Conservation (phyloP, 805 yeast species). For the Clavispora asparagi region DNA sequence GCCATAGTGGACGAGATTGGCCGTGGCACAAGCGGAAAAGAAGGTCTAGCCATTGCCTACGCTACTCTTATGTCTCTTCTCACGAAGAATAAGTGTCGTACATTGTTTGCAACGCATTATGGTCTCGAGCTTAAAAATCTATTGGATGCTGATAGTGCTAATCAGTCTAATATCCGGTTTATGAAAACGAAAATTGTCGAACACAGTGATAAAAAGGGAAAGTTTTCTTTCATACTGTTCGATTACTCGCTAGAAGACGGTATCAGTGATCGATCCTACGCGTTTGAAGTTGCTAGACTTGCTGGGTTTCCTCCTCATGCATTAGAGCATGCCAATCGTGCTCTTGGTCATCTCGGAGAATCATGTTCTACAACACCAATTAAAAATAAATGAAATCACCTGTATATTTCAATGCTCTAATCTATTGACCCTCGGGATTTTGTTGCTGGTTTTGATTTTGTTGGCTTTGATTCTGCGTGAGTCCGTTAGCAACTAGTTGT, state of each 20-base stretch:
- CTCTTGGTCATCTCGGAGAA: constrained; percentile 12
- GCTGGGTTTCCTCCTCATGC: constrained; percentile 75
- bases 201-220: constrained; percentile 7
- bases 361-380: neutral
- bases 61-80: constrained; percentile 61
- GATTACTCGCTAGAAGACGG: constrained; percentile 63
- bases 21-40: constrained; percentile 60
- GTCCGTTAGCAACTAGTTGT: constrained; percentile 13
- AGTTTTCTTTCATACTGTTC: constrained; percentile 27
- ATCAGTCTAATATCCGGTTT: constrained; percentile 22
- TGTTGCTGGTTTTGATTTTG: neutral
- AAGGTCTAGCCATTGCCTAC: constrained; percentile 82
- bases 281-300: constrained; percentile 65
- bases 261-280: constrained; percentile 70
- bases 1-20: constrained; percentile 36
- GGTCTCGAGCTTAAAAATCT: constrained; percentile 38
- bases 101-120: constrained; percentile 89
- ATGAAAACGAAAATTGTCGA: constrained; percentile 29
- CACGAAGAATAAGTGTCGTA: constrained; percentile 53
- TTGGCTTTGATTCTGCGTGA: constrained; percentile 1
- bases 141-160: constrained; percentile 23
- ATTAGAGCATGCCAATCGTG: constrained; percentile 44
- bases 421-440: neutral
- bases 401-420: neutral
- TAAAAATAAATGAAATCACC: neutral